phyloP scores from a whole-genome alignment of 495 filamentous ascomycete species.

The Penicillium manginii region DNA sequence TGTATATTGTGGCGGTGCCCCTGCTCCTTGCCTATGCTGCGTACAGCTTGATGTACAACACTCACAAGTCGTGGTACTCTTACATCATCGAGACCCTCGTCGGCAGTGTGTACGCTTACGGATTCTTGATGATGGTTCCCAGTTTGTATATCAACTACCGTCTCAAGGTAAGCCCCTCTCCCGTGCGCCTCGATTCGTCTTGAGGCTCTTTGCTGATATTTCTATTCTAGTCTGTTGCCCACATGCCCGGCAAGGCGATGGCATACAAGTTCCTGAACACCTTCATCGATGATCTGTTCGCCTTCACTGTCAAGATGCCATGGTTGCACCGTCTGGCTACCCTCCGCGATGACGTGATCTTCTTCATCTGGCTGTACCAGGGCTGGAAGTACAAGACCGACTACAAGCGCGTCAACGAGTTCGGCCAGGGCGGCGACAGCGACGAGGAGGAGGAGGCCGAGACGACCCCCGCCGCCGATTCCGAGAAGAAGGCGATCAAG shows the following conservation, averaged over 20 bases:
- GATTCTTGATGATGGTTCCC: conserved; percentile 99
- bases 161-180: conserved; percentile 62
- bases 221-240: conserved; percentile 72
- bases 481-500: conserved; percentile 48
- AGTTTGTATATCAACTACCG: conserved; percentile 98
- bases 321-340: conserved; percentile 93
- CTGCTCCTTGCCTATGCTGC: conserved; percentile 84
- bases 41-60: conserved; percentile 91
- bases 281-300: conserved; percentile 87
- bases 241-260: conserved; percentile 96
- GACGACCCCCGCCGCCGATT: conserved; percentile 34
- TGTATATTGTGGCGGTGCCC: conserved; percentile 90
- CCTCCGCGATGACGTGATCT: conserved; percentile 93
- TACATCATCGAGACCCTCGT: conserved; percentile 91
- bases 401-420: conserved; percentile 92
- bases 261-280: conserved; percentile 92
- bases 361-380: conserved; percentile 98
- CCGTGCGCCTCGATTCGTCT: not conserved
- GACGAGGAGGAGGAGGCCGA: conserved; percentile 65
- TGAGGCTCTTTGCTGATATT: not conserved
- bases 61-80: conserved; percentile 97
- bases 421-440: conserved; percentile 92
- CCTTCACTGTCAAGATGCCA: conserved; percentile 99
- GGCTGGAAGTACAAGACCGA: conserved; percentile 91
- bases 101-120: conserved; percentile 95